Evolutionary conservation across 2,329 filamentous ascomycete species (phyloP).

Genomic region (Aspergillus sp.): DNA sequence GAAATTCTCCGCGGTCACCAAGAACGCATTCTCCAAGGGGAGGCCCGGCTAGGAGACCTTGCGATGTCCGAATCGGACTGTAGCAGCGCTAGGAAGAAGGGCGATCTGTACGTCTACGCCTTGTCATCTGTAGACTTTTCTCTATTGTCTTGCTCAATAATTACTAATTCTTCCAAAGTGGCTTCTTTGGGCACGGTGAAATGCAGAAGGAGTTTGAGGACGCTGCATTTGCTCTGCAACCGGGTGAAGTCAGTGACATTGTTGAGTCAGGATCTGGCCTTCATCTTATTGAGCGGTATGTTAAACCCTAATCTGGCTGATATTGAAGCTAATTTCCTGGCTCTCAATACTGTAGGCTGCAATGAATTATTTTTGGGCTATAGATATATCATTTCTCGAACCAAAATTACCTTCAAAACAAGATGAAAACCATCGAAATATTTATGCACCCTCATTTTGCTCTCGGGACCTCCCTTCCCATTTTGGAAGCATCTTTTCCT

Average conservation of each 20-base stretch:
- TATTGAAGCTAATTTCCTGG: neutral
- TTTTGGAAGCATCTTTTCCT: neutral
- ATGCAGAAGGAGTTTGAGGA: conserved; percentile 99
- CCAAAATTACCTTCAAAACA: no score
- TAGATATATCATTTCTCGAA: no score
- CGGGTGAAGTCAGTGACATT: conserved; percentile 80
- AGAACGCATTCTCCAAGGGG: conserved; percentile 69
- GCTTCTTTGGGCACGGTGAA: conserved; percentile 89
- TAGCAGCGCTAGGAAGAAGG: conserved; percentile 89
- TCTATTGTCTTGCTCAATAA: neutral
- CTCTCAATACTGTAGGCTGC: conserved; percentile 18
- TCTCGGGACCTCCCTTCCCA: neutral
- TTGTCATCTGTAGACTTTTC: neutral
- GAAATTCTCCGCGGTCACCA: conserved; percentile 75
- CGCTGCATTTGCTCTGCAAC: conserved; percentile 84
- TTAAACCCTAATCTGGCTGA: neutral
- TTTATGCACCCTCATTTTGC: neutral
- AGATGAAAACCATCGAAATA: no score
- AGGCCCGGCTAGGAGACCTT: conserved; percentile 72
- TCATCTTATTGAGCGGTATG: conserved; percentile 91
- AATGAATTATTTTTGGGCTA: conserved; percentile 16
- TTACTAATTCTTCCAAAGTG: conserved; percentile 48
- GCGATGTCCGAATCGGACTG: conserved; percentile 91
- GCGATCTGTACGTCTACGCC: conserved; percentile 69
- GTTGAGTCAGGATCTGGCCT: conserved; percentile 92